Evolutionary conservation across 176 grass and related monocot genomes (phyloP), one percentile per base, ranked within the genome.

Genomic region (Zizania latifolia): DNA sequence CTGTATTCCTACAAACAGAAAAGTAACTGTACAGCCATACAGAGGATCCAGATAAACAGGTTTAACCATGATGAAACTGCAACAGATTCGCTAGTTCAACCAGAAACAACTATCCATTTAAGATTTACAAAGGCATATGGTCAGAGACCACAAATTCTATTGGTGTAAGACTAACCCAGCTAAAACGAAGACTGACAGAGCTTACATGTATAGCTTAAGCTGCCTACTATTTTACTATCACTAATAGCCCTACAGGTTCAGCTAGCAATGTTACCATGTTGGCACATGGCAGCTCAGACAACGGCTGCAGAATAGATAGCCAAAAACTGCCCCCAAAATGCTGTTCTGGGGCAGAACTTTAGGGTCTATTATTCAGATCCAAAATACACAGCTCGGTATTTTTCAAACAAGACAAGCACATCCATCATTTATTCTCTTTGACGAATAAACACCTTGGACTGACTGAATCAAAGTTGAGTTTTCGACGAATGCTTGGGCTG

Each of bases 381-480:
- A 50, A 36, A 78, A 72, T 64, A 21, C 31, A 72, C 31, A 56
- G 43, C 34, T 54, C 58, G n/a, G 33, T 28, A 34, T 68, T 39
- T 26, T 10, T 31, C 60, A 82, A 40, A 63, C 38, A 48, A 41
- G 3, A 78, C 26, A 36, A 16, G 35, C 58, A 72, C 3, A n/a
- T 11, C 31, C 17, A 14, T 71, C 74, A 57, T 53, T 71, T 65
- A 58, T 22, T 54, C 15, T 62, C 65, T 60, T 68, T 21, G 27
- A 9, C 17, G 39, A 68, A 36, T 22, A 66, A 67, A 62, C 54
- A 41, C 12, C 72, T 80, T 10, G 71, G 62, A 12, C 51, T 83
- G 15, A 54, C 69, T 12, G 80, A 34, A 43, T 53, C 84, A 2
- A 93, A 93, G 28, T 90, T 77, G 23, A 90, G 88, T 81, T 90